Evolutionary conservation across 352 stramenopile species (phyloP).

Genomic region (Globisporangium abappressorium): DNA sequence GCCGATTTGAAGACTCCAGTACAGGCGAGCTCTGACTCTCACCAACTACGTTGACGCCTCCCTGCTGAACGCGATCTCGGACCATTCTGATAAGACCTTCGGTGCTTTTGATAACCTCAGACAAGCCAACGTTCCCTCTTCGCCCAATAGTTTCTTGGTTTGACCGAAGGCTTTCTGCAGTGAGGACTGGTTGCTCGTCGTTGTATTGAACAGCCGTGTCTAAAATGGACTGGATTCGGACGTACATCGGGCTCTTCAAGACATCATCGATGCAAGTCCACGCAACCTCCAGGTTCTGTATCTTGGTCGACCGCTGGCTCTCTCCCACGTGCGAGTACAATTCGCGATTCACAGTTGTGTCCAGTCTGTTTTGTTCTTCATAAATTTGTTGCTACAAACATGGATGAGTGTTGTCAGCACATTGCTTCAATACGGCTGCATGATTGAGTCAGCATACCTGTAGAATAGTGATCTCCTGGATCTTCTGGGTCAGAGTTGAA

Average conservation of each 20-base stretch:
- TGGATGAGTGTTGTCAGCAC: neutral
- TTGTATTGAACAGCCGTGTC: conserved; percentile 33
- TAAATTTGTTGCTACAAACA: conserved; percentile 34
- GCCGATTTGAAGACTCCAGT: conserved; percentile 19
- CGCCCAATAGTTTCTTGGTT: conserved; percentile 18
- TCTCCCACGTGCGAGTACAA: conserved; percentile 35
- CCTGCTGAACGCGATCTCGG: conserved; percentile 20
- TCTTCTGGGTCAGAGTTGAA: conserved; percentile 27
- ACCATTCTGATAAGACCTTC: conserved; percentile 35
- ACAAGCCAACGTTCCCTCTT: conserved; percentile 22
- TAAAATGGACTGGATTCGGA: conserved; percentile 25
- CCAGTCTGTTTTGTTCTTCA: conserved; percentile 36
- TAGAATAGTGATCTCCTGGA: conserved; percentile 29
- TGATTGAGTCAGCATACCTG: conserved; percentile 22
- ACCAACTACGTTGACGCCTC: conserved; percentile 21
- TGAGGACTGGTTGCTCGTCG: conserved; percentile 32
- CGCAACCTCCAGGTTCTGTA: conserved; percentile 21
- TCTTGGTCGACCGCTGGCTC: conserved; percentile 21
- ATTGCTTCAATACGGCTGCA: neutral
- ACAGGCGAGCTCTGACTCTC: conserved; percentile 15
- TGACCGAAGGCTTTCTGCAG: conserved; percentile 21
- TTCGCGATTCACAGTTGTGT: conserved; percentile 23
- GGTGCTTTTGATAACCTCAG: conserved; percentile 31
- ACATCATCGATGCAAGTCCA: conserved; percentile 32
- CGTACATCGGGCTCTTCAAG: conserved; percentile 19